Evolutionary conservation across 176 grass and related monocot species (phyloP).

Genomic region (Phragmites australis): DNA sequence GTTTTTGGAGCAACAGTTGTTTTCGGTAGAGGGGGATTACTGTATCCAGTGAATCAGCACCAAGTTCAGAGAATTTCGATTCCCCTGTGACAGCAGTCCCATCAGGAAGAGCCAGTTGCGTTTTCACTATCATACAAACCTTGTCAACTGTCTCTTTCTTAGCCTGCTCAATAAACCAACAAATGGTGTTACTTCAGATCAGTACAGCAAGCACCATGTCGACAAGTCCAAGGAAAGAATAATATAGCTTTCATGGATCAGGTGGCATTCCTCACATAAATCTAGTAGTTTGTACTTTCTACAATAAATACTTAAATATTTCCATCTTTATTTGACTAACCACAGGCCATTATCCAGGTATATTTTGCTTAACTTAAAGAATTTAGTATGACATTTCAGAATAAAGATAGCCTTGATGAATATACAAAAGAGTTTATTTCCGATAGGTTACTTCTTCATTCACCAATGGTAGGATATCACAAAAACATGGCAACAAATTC

Average conservation of each 20-base stretch:
- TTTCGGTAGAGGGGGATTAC: slow-evolving; percentile 21
- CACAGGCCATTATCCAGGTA: neutral
- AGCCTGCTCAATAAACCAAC: slow-evolving; percentile 43
- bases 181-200: neutral
- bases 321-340: neutral
- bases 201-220: neutral
- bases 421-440: neutral
- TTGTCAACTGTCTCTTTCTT: slow-evolving; percentile 70
- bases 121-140: slow-evolving; percentile 69
- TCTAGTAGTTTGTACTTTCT: neutral
- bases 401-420: neutral
- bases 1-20: neutral
- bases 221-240: neutral
- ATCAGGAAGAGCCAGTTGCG: slow-evolving; percentile 57
- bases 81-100: slow-evolving; percentile 37
- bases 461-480: neutral
- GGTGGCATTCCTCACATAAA: neutral
- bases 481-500: neutral
- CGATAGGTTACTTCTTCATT: neutral
- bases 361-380: neutral
- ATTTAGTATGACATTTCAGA: neutral
- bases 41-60: slow-evolving; percentile 74
- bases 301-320: slow-evolving; percentile 3
- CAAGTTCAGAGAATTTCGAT: slow-evolving; percentile 66
- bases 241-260: neutral